phyloP scores from a whole-genome alignment of 805 yeast genomes.

The Lipomyces spencermartinsiae region DNA sequence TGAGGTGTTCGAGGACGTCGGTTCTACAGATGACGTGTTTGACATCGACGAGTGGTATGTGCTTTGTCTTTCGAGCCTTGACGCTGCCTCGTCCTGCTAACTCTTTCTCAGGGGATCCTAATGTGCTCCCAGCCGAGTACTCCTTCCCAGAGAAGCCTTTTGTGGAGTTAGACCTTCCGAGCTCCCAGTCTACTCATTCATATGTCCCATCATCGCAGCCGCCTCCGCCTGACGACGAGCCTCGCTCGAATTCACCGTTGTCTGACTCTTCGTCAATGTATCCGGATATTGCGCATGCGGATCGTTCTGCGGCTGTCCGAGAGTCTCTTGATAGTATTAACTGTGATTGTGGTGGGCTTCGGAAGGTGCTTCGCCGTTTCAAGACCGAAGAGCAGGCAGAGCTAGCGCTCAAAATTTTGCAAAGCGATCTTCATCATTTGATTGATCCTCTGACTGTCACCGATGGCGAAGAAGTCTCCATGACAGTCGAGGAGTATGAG shows the following conservation, averaged over 20 bases:
- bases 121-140: not conserved
- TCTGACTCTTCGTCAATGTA: slow-evolving; percentile 4
- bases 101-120: not conserved
- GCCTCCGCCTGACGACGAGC: not conserved
- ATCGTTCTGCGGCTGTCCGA: not conserved
- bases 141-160: slow-evolving; percentile 1
- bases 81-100: not conserved
- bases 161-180: not conserved
- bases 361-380: not conserved
- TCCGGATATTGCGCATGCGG: no score
- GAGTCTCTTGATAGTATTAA: not conserved
- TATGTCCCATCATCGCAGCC: slow-evolving; percentile 1
- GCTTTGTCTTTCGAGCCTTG: not conserved
- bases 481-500: not conserved
- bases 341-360: not conserved
- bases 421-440: not conserved
- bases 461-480: not conserved
- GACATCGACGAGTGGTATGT: not conserved
- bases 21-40: not conserved
- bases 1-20: not conserved
- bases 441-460: not conserved
- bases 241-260: not conserved
- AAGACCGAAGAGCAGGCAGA: not conserved
- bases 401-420: not conserved
- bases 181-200: slow-evolving; percentile 2